Base-by-base conservation (phyloP, 2,329 filamentous ascomycete genomes). In the Cytospora piceae region DNA sequence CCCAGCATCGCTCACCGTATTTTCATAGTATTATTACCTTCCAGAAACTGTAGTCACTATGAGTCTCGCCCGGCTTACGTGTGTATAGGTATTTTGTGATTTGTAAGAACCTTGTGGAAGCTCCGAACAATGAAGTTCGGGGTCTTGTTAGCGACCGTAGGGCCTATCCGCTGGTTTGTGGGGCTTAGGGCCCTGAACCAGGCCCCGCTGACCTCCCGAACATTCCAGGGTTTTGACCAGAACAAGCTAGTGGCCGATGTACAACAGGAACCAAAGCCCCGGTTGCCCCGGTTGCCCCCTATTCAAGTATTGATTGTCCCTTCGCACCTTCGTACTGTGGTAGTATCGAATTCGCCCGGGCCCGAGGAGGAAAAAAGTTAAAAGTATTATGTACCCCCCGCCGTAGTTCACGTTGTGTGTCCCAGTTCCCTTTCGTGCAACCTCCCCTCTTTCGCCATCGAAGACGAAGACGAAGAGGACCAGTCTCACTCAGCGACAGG, bases 401-500 rank as follows among this genome's bases (percentile, higher is more conserved):
- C 42, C 20, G n/a, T 49, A 5, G 27, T 29, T 29, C 27, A 29
- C 27, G 12, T n/a, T 3, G n/a, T n/a, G n/a, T 49, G 11, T 49
- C 20, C 46, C 20, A 24, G 46, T 24, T 49, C 8, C 12, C 11
- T 49, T 14, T 24, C 12, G 11, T 49, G 46, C 9, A 1, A 49
- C n/a, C 46, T 14, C 24, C n/a, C 46, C 46, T 24, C 5, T 24
- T 14, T 49, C 46, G n/a, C 20, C 46, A 12, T 22, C 9, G 8
- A 49, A 49, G 42, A 49, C 9, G 8, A 49, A 49, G 42, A 49
- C n/a, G 46, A 22, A 12, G 3, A 29, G 27, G 20, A 46, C n/a
- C 46, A 49, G n/a, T 49, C 46, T 49, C 46, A 49, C n/a, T 49
- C n/a, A 49, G 46, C 46, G n/a, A 49, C 46, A 49, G n/a, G n/a